A percentile compares a stretch with the other conserved stretches of the same genome.
Conservation (phyloP, 176 grass and related monocot species). For the Oropetium thomaeum region DNA sequence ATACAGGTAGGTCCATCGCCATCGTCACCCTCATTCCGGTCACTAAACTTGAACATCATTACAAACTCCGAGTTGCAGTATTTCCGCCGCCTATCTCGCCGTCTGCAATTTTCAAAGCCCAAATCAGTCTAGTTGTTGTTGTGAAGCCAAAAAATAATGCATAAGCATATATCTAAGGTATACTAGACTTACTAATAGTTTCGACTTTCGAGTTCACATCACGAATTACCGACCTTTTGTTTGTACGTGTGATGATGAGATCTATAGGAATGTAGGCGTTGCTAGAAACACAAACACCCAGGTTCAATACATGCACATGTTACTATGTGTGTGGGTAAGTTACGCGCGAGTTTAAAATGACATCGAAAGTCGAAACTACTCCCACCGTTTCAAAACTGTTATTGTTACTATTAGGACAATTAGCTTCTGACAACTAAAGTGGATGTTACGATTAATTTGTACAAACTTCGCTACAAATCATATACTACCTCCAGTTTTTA, state of each 20-base stretch:
- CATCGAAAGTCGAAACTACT: too few species aligned
- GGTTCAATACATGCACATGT: slow-evolving; percentile 26
- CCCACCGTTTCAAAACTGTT: too few species aligned
- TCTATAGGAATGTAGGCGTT: too few species aligned
- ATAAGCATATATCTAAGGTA: not conserved
- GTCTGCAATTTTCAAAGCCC: slow-evolving; percentile 6
- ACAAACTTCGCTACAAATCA: too few species aligned
- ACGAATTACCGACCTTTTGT: not conserved
- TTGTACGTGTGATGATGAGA: too few species aligned
- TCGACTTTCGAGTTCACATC: slow-evolving; percentile 12
- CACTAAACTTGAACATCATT: not conserved
- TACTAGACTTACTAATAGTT: too few species aligned
- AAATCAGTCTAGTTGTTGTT: not conserved
- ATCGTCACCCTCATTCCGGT: slow-evolving; percentile 6
- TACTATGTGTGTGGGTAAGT: not conserved
- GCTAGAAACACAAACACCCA: too few species aligned
- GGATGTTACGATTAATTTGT: too few species aligned
- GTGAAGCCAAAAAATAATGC: not conserved
- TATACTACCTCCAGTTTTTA: too few species aligned
- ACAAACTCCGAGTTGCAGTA: not conserved
- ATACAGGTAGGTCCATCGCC: not conserved
- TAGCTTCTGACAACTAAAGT: too few species aligned
- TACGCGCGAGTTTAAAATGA: slow-evolving; percentile 14
- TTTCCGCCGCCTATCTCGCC: slow-evolving; percentile 29
- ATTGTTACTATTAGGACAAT: too few species aligned